Percentiles rank a stretch among this genome's conserved stretches.
Evolutionary conservation across 129 eudicot genomes (phyloP).

Genomic region (Heracleum sosnowskyi): DNA sequence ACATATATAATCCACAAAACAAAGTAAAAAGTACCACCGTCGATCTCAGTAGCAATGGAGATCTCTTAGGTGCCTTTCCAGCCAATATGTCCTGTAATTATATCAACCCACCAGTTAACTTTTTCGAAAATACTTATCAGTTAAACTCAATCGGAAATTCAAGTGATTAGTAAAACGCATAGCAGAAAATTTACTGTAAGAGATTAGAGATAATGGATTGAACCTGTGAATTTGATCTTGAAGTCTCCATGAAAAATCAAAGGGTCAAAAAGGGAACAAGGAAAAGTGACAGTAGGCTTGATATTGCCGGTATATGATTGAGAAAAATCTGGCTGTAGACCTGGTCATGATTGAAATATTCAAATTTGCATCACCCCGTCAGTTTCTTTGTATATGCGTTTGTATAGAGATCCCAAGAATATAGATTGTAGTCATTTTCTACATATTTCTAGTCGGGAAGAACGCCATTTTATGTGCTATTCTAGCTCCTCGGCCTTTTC

Average conservation of each 20-base stretch:
- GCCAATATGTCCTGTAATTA: constrained; percentile 22
- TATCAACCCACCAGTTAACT: not conserved
- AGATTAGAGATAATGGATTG: not conserved
- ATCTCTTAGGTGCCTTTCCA: constrained; percentile 28
- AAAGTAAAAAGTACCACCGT: constrained; percentile 27
- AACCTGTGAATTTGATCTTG: constrained; percentile 28
- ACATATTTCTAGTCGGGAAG: not conserved
- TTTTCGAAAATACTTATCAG: not conserved
- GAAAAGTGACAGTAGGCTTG: constrained; percentile 2
- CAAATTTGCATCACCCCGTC: not conserved
- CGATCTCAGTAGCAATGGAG: constrained; percentile 31
- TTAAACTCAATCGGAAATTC: not conserved
- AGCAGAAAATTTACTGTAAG: not conserved
- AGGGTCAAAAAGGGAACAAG: constrained; percentile 5
- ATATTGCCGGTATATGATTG: constrained; percentile 3
- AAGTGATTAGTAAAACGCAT: not conserved
- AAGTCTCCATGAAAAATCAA: constrained; percentile 18
- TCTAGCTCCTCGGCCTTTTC: no score
- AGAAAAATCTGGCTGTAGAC: constrained; percentile 37
- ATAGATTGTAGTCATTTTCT: not conserved
- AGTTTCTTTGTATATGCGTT: not conserved
- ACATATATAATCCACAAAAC: constrained; percentile 43
- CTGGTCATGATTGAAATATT: constrained; percentile 27
- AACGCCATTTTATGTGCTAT: not conserved
- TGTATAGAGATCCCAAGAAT: no score